phyloP scores from a whole-genome alignment of 169 alveolate genomes.

The Plasmodium inui region DNA sequence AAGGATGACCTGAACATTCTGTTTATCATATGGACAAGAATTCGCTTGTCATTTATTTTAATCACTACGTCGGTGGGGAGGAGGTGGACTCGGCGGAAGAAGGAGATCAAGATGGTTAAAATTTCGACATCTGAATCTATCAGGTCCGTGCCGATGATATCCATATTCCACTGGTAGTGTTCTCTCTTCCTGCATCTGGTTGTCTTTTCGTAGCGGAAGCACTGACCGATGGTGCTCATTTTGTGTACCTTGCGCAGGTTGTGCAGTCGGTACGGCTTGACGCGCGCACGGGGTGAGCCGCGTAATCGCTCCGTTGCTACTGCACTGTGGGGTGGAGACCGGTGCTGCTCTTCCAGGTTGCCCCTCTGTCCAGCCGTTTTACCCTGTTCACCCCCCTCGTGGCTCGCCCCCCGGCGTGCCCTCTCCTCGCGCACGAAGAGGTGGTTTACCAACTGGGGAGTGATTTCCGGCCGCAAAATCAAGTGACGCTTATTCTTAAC shows the following conservation, averaged over 20 bases:
- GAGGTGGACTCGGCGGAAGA: slow-evolving; percentile 28
- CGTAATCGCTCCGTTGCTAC: neutral
- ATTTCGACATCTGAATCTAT: slow-evolving; percentile 52
- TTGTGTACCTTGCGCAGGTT: slow-evolving; percentile 20
- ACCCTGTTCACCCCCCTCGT: neutral
- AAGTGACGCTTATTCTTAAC: slow-evolving; percentile 51
- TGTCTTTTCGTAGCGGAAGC: slow-evolving; percentile 78
- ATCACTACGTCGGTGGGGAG: slow-evolving; percentile 18
- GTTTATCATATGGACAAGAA: slow-evolving; percentile 1
- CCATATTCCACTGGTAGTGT: slow-evolving; percentile 87
- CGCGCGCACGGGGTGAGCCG: neutral
- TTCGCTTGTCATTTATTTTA: slow-evolving; percentile 56
- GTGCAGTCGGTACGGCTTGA: neutral
- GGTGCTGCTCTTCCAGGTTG: neutral
- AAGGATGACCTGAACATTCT: slow-evolving; percentile 24
- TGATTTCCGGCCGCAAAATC: slow-evolving; percentile 62
- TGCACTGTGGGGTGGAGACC: neutral
- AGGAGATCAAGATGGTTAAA: slow-evolving; percentile 6
- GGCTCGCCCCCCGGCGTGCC: neutral
- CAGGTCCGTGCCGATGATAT: slow-evolving; percentile 73
- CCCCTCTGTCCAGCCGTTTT: neutral
- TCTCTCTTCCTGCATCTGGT: slow-evolving; percentile 80
- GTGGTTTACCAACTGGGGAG: slow-evolving; percentile 55
- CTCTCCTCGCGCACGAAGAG: slow-evolving; percentile 11
- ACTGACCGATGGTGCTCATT: slow-evolving; percentile 72